Evolutionary conservation across 2,329 filamentous ascomycete species (phyloP), one percentile per base, ranked within the genome.

Genomic region (Tolypocladium album): DNA sequence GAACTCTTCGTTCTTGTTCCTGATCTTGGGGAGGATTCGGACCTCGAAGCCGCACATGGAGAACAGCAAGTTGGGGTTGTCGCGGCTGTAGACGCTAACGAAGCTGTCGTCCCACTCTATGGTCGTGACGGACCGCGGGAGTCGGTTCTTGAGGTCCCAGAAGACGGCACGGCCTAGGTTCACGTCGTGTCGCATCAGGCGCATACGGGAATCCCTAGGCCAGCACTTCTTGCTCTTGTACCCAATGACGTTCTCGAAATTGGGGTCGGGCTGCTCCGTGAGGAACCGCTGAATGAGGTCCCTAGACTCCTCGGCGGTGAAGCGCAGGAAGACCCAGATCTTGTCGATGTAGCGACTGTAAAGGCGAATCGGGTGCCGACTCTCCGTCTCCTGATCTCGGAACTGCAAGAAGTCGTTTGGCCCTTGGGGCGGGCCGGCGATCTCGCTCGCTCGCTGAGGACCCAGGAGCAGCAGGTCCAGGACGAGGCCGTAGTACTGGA

Each of bases 191-290:
- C 94, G 87, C 94, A 99, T 99, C 68, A 99, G 77, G 55, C 95
- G 88, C 95, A 99, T 99, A 57, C 94, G 86, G 31, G 92, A 97
- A 72, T 99, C 94, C 68, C 94, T 86, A 50, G 94, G 95, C 94
- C 94, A 99, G 76, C 95, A 99, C 74, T 97, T 99, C 81, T 99
- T 99, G 76, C 96, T 99, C 79, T 90, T 92, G 75, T 97, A 99
- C 0, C 94, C 94, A 67, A 99, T 97, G 50, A 99, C 94, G 65
- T 99, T 99, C 72, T 99, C 94, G 65, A 99, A 99, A 71, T 99
- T 99, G 2, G 94, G 94, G 73, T 99, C 95, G 0, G 94, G 94
- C 70, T 99, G 93, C 71, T 99, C 95, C 0, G 95, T 99, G 66
- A 99, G 80, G 81, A 97, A 99, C 12, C 94, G 88, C 73, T 99